phyloP scores from a whole-genome alignment of 805 yeast species.

The Aciculoconidium aculeatum region DNA sequence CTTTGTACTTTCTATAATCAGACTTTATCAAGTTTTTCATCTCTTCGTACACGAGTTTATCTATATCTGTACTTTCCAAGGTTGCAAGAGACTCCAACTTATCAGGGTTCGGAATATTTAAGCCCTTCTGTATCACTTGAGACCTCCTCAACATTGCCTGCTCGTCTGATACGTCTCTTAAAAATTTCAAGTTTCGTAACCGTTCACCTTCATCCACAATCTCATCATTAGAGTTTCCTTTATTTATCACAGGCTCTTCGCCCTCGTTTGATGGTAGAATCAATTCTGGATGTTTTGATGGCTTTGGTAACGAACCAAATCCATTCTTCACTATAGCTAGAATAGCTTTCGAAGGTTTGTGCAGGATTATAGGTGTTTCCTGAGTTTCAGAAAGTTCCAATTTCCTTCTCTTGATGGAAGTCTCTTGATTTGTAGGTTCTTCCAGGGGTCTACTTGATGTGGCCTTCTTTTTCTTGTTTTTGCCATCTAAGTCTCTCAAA shows the following conservation, averaged over 20 bases:
- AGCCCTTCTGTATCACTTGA: slow-evolving; percentile 39
- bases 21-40: slow-evolving; percentile 32
- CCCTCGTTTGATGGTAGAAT: slow-evolving; percentile 27
- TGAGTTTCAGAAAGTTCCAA: slow-evolving; percentile 26
- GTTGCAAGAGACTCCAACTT: slow-evolving; percentile 1
- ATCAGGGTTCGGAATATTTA: slow-evolving; percentile 37
- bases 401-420: slow-evolving; percentile 21
- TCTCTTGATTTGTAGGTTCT: too few species aligned
- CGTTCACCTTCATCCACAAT: slow-evolving; percentile 19
- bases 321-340: slow-evolving; percentile 6
- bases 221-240: slow-evolving; percentile 1
- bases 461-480: slow-evolving; percentile 26
- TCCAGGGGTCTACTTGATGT: too few species aligned
- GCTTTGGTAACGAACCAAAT: slow-evolving; percentile 30
- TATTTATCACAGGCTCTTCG: slow-evolving; percentile 11
- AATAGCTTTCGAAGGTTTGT: too few species aligned
- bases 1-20: slow-evolving; percentile 32
- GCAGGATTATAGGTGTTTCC: too few species aligned
- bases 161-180: slow-evolving; percentile 22
- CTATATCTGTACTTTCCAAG: slow-evolving; percentile 7
- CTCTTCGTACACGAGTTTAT: slow-evolving; percentile 23
- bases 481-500: slow-evolving; percentile 28
- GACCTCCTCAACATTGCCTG: slow-evolving; percentile 36
- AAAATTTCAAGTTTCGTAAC: slow-evolving; percentile 16
- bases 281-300: slow-evolving; percentile 30